A percentile compares a stretch with the other conserved stretches of the same genome.
Conservation (phyloP, 768 basidiomycete genomes). For the Tylopilus subfusipes region DNA sequence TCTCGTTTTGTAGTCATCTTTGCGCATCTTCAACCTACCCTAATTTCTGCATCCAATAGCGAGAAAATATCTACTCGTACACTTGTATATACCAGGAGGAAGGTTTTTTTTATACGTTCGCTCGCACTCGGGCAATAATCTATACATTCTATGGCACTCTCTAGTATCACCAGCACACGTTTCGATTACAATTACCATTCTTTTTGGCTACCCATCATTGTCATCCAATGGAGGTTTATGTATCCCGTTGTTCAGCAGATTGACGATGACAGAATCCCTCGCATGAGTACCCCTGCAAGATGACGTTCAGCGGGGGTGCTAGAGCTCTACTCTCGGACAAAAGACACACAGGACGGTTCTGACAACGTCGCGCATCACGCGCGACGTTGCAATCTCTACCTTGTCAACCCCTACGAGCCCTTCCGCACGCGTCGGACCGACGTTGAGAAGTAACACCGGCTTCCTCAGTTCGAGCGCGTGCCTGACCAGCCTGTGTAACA, state of each 20-base stretch:
- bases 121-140: slow-evolving; percentile 28
- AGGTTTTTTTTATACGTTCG: slow-evolving; percentile 19
- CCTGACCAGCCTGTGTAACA: slow-evolving; percentile 60
- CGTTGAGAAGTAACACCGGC: slow-evolving; percentile 77
- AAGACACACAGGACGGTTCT: slow-evolving; percentile 54
- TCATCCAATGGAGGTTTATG: slow-evolving; percentile 47
- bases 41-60: slow-evolving; percentile 18
- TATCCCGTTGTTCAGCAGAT: slow-evolving; percentile 59
- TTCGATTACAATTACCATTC: slow-evolving; percentile 4
- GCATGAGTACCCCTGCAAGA: slow-evolving; percentile 44
- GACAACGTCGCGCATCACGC: slow-evolving; percentile 67
- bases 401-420: slow-evolving; percentile 64
- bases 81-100: slow-evolving; percentile 29
- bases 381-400: slow-evolving; percentile 71
- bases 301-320: slow-evolving; percentile 1
- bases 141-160: slow-evolving; percentile 26
- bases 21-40: slow-evolving; percentile 11
- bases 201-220: slow-evolving; percentile 11
- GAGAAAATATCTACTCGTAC: slow-evolving; percentile 21
- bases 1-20: slow-evolving; percentile 28
- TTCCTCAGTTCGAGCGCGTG: slow-evolving; percentile 73
- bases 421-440: slow-evolving; percentile 89
- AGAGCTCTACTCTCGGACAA: not conserved
- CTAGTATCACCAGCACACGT: slow-evolving; percentile 17
- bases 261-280: slow-evolving; percentile 43